Evolutionary conservation across 371 early-diverging fungal species (phyloP).

Genomic region (Dichotomocladium elegans): DNA sequence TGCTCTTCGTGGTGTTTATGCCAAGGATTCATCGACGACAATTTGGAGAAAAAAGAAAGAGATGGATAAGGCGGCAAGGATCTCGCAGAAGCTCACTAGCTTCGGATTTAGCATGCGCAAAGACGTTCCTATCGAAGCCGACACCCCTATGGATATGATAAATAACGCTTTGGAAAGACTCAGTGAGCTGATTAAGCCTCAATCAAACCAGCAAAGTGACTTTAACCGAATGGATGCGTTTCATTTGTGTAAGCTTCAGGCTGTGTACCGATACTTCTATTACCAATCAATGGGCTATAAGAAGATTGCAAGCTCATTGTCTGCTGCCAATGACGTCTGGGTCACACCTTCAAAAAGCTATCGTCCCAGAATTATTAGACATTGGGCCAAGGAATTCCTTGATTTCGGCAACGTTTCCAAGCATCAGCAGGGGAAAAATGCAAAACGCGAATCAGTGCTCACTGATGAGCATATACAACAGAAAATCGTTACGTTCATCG

Average conservation of each 20-base stretch:
- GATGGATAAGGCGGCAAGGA: no score
- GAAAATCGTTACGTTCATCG: neutral
- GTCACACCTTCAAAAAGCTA: neutral
- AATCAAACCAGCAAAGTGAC: no score
- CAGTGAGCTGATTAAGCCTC: no score
- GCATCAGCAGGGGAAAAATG: neutral
- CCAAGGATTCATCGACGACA: no score
- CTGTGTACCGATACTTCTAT: neutral
- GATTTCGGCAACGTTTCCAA: neutral
- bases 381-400: neutral
- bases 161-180: no score
- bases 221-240: no score
- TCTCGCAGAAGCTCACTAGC: no score
- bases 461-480: neutral
- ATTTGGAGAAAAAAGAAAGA: no score
- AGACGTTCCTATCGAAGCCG: no score
- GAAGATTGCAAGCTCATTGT: neutral
- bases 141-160: no score
- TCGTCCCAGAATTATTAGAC: neutral
- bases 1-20: no score
- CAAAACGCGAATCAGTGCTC: neutral
- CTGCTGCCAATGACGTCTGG: neutral
- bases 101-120: no score
- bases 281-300: neutral
- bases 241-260: neutral